Conservation (phyloP, 169 alveolate genomes). For the Plasmodium ovale region DNA sequence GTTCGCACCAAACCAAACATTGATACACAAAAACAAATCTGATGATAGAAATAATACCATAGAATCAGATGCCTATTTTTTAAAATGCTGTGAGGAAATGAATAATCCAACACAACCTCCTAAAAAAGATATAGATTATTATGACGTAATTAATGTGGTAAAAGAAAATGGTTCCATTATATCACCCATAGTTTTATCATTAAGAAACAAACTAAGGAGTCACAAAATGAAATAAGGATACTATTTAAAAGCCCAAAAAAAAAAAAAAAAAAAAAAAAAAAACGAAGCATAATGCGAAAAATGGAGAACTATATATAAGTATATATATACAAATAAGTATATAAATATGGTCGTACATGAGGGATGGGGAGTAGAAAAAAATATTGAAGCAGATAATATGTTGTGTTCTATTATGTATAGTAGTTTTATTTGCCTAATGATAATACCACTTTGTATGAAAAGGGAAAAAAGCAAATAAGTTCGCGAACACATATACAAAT, state of each 20-base stretch:
- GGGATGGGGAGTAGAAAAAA: not conserved
- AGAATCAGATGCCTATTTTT: conserved; percentile 70
- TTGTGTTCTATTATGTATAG: not conserved
- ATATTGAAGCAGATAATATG: not conserved
- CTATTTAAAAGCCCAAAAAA: not conserved
- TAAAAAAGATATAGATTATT: conserved; percentile 44
- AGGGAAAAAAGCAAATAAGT: not conserved
- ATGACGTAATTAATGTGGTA: conserved; percentile 60
- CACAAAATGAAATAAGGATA: not conserved
- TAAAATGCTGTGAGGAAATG: conserved; percentile 75
- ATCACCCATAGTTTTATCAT: conserved; percentile 28
- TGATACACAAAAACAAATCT: conserved; percentile 47
- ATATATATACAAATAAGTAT: not conserved
- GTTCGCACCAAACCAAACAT: conserved; percentile 65
- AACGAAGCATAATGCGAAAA: not conserved
- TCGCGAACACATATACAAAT: too few species aligned
- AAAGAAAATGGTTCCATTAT: conserved; percentile 50
- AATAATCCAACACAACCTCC: conserved; percentile 27
- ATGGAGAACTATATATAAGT: not conserved
- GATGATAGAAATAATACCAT: conserved; percentile 68
- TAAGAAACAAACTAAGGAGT: conserved; percentile 44
- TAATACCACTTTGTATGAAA: not conserved
- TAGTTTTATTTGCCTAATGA: not conserved
- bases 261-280: too few species aligned
- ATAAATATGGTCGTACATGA: not conserved